phyloP scores from a whole-genome alignment of 305 asterid genomes.

The Fraxinus albicans region DNA sequence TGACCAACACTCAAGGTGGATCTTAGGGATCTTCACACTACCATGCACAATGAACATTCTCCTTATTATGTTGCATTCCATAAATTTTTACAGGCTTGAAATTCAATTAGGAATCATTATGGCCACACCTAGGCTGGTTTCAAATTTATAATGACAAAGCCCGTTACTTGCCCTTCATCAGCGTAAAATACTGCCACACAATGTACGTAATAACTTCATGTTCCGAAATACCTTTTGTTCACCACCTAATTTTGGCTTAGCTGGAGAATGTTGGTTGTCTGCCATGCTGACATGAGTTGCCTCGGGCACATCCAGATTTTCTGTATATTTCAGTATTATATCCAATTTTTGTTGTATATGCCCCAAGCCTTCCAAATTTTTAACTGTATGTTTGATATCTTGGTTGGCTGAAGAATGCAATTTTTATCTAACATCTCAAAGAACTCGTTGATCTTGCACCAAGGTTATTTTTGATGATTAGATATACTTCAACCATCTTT shows the following conservation, averaged over 20 bases:
- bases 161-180: not conserved
- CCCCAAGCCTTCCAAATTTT: not conserved
- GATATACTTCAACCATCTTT: not conserved
- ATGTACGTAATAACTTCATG: not conserved
- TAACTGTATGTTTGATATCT: not conserved
- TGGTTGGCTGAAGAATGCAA: not conserved
- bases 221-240: not conserved
- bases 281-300: not conserved
- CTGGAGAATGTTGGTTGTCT: not conserved
- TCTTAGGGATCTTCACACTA: not conserved
- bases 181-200: not conserved
- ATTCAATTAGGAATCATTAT: not conserved
- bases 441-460: not conserved
- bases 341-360: not conserved
- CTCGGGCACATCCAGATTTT: not conserved
- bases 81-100: not conserved
- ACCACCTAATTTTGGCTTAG: not conserved
- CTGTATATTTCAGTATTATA: not conserved
- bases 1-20: not conserved
- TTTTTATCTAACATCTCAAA: not conserved
- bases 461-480: not conserved
- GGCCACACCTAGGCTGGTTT: not conserved
- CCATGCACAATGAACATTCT: not conserved
- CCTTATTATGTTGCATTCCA: not conserved
- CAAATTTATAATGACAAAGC: not conserved